Base-by-base conservation (phyloP, 2,329 filamentous ascomycete genomes). In the Ophiocordyceps camponoti-rufipedis region DNA sequence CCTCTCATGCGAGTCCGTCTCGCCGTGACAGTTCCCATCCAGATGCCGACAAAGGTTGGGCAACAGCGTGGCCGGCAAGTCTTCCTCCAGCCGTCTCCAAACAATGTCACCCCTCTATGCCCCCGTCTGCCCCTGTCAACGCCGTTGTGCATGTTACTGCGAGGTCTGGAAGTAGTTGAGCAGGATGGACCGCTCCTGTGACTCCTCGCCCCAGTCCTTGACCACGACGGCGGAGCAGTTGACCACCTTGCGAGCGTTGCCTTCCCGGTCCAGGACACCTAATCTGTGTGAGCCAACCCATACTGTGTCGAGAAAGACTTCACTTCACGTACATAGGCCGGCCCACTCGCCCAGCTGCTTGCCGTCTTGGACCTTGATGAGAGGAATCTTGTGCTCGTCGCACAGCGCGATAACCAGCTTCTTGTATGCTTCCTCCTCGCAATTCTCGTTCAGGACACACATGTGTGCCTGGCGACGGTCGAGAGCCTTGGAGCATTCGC, bases 141-240 rank as follows among this genome's bases (percentile, higher is more conserved):
- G 52, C 58, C 55, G 53, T 51, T 50, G 49, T 51, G 48, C 49
- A 47, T 41, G 42, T 61, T 80, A 81, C 67, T 80, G 76, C 69
- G 80, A 76, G 67, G 87, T 94, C 77, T 94, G 85, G 88, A 98
- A 96, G 85, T 98, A 98, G 83, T 98, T 94, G 70, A 98, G 86
- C 67, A 98, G 85, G 71, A 96, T 87, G 64, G 82, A 86, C 66
- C 91, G 88, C 81, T 98, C 91, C 75, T 94, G 88, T 57, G 85
- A 93, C 78, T 98, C 91, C 80, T 96, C 91, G 79, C 91, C 91
- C 91, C 91, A 98, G 72, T 98, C 88, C 77, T 91, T 89, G 64
- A 98, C 91, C 53, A 98, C 91, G 62, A 98, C 91, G 78, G 91
- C 96, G 65, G 89, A 96, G 87, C 91, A 98, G 85, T 98, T 98